Evolutionary conservation across 192 early-diverging fungal genomes (phyloP), one percentile per base, ranked within the genome.

Genomic region (Backusella macrospora): DNA sequence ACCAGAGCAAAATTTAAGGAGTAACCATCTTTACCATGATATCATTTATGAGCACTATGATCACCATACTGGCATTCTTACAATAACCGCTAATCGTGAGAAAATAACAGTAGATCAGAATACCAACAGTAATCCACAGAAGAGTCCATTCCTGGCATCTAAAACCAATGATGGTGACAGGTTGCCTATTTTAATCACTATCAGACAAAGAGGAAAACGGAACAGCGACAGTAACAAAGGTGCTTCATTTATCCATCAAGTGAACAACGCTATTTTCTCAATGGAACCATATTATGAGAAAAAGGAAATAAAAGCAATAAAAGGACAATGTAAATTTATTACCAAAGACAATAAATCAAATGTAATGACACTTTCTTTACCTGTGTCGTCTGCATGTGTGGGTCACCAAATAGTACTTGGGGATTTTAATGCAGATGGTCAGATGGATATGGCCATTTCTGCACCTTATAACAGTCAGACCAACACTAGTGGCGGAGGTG

Each of bases 371-470:
- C 74, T 86, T 10, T 73, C 80, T 21, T 82, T 85, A 48, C 81
- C 84, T 4, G 72, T 78, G 45, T 69, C 83, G n/a, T 91, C 90
- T 75, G 86, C 87, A 6, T 85, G 83, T 6, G 80, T 97, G 16
- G 95, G 94, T 10, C 86, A 87, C 37, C 82, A 86, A 4, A 77
- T 87, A 15, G 86, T 80, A 5, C 67, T 75, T 0, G 95, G 94
- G 14, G 90, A 95, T 70, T 97, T 95, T 76, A 77, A 85, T 80
- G 89, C 86, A 6, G 85, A 86, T 64, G 91, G 89, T 6, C 46
- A 70, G 13, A 14, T 80, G 6, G 88, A 90, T 49, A 64, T 94
- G 12, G 93, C 85, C 1, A 85, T 92, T 26, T 86, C 88, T 65
- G 89, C 89, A 63, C 91, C 92, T 3, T 90, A 89, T 71, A 82